Percentiles rank a stretch among this genome's conserved stretches.
Evolutionary conservation across 2,329 filamentous ascomycete genomes (phyloP).

Genomic region (Fusarium annulatum): DNA sequence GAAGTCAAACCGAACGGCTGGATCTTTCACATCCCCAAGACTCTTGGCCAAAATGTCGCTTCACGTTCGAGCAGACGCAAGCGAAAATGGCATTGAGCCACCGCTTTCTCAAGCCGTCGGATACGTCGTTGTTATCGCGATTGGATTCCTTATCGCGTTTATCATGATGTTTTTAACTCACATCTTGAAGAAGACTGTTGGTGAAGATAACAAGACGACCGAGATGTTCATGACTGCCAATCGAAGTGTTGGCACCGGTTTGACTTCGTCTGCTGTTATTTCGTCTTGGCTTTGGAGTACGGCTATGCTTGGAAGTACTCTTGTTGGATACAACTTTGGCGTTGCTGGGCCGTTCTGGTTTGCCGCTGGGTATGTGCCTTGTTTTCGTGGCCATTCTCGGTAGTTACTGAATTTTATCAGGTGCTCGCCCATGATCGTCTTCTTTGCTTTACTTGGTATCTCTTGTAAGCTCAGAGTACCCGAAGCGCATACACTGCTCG

Average conservation of each 20-base stretch:
- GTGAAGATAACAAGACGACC: constrained; percentile 63
- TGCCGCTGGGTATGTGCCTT: constrained; percentile 56
- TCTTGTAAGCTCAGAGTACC: constrained; percentile 64
- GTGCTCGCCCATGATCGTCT: constrained; percentile 66
- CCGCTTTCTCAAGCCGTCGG: constrained; percentile 47
- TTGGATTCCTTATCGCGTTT: constrained; percentile 50
- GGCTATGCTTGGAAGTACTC: constrained; percentile 60
- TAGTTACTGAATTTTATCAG: not conserved
- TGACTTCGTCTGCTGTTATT: constrained; percentile 65
- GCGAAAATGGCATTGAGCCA: constrained; percentile 32
- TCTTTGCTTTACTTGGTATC: constrained; percentile 63
- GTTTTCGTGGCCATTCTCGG: fast-evolving
- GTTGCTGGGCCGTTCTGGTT: constrained; percentile 68
- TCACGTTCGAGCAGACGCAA: not conserved
- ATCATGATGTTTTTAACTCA: constrained; percentile 60
- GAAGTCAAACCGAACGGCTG: not conserved
- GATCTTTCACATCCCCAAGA: not conserved
- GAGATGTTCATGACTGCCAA: constrained; percentile 69
- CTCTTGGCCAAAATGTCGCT: not conserved
- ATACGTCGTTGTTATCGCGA: constrained; percentile 49
- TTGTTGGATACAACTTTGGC: constrained; percentile 66
- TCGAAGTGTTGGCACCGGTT: constrained; percentile 60
- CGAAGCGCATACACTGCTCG: constrained; percentile 64
- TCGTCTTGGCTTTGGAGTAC: constrained; percentile 67
- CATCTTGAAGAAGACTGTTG: constrained; percentile 59